Base-by-base conservation (phyloP, 495 filamentous ascomycete species). In the Podospora didyma region DNA sequence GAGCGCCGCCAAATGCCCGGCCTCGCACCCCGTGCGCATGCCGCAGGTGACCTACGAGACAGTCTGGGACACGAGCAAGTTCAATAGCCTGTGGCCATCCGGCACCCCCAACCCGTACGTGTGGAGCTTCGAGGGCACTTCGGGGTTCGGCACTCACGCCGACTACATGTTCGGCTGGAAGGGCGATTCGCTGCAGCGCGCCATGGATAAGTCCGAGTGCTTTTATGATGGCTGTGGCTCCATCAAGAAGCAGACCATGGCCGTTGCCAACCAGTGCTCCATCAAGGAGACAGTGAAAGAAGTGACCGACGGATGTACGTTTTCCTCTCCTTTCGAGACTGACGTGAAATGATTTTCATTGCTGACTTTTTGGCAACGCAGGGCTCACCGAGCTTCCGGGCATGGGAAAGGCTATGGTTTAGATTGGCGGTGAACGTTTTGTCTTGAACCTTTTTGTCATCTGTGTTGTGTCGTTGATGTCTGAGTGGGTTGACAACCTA, bases 21-120 rank as follows among this genome's bases (percentile, higher is more conserved):
- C 70, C 1, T 75, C 74, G 11, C 76, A 79, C 61, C 76, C 76
- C 6, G 67, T 74, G 2, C 68, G 71, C 52, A 60, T 77, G 62
- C 75, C 75, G 14, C 77, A 79, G 56, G 60, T 80, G 4, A 69
- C 74, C 2, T 80, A 72, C 63, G 77, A 80, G 56, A 75, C 75
- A 2, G 71, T 76, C 46, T 80, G 77, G 77, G 72, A 79, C 56
- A 76, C 76, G 0, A 73, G 66, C 56, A 62, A 71, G 59, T 78
- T 79, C 64, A 75, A 75, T 64, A 69, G 56, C 64, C 54, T 77
- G 62, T 79, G 77, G 76, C 73, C 73, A 2, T 60, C 71, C 2
- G 73, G 68, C 17, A 59, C 62, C 14, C 62, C 67, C 4, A 71
- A 76, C 48, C 75, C 75, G 3, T 78, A 76, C 56, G 73, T 77